Evolutionary conservation across 1,284 basidiomycete species (phyloP).

Genomic region (Marasmius oreades): DNA sequence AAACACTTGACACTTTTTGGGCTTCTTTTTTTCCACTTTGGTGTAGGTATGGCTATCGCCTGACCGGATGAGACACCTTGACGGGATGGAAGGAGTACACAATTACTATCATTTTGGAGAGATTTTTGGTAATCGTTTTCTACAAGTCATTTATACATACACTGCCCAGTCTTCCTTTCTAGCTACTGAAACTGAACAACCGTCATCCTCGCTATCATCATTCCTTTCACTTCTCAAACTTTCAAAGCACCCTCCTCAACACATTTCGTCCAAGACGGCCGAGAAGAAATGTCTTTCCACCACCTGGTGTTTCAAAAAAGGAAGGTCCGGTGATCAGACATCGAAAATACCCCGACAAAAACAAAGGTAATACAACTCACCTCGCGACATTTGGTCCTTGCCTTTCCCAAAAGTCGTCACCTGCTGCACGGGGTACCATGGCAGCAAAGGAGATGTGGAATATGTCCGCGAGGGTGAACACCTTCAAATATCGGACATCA

Average conservation of each 20-base stretch:
- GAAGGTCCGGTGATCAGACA: background rate
- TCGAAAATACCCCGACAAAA: background rate
- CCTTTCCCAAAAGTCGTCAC: conserved; percentile 23
- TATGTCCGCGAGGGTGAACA: conserved; percentile 33
- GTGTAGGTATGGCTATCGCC: too few species aligned
- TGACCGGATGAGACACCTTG: too few species aligned
- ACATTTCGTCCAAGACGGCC: conserved; percentile 32
- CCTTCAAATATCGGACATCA: conserved; percentile 18
- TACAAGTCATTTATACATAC: too few species aligned
- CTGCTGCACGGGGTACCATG: conserved; percentile 24
- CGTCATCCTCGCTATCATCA: too few species aligned
- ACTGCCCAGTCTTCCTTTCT: too few species aligned
- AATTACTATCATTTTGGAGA: too few species aligned
- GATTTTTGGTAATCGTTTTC: too few species aligned
- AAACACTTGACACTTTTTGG: too few species aligned
- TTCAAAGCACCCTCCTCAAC: conserved; percentile 25
- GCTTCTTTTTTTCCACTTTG: too few species aligned
- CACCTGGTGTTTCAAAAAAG: conserved; percentile 25
- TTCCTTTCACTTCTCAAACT: too few species aligned
- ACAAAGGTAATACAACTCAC: conserved; percentile 13
- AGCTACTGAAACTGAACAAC: too few species aligned
- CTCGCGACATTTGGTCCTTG: conserved; percentile 29
- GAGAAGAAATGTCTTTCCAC: conserved; percentile 32
- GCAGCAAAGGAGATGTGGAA: conserved; percentile 30
- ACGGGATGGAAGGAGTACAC: too few species aligned